Base-by-base conservation (phyloP, 352 stramenopile species). In the Thraustotheca clavata region DNA sequence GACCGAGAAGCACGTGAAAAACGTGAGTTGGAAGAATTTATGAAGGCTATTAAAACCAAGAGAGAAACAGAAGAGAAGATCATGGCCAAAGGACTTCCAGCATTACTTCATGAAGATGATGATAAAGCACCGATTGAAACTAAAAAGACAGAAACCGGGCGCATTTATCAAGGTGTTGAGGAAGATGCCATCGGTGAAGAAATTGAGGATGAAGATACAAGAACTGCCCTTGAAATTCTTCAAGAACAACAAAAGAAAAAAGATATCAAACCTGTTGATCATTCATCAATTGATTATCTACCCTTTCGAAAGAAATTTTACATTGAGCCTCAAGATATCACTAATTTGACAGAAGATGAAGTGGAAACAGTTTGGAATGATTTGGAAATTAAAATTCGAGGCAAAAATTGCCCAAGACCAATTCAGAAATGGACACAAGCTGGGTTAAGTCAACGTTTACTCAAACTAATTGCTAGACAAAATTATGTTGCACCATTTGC, bases 241-340 rank as follows among this genome's bases (percentile, higher is more conserved):
- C 86, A 96, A 67, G 87, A 97, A 52, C 77, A 83, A 31, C 88
- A 95, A 49, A 94, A 92, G 69, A 95, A 94, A 66, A 97, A 97
- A 60, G 87, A 97, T 50, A 91, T 97, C 34, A 94, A 98, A 68
- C 75, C 93, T 0, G 94, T 99, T 6, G 96, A 99, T 73, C 97
- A 99, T 72, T 80, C 76, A 4, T 22, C 88, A 67, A 88, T 99
- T 22, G 90, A 98, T 33, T 99, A 99, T 68, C 73, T 98, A 14
- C 67, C 85, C 8, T 97, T 99, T 68, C 88, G 97, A 48, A 99
- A 99, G 80, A 98, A 99, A 69, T 96, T 99, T 34, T 99, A 99
- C 69, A 91, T 99, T 16, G 87, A 98, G 18, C 96, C 96, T 14
- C 89, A 91, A 43, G 87, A 94, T 38, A 86, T 99, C 59, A 92